These are phyloP conservation scores for Eucalyptus cloeziana DNA, from an alignment of 345 rosid genomes.

Conservation along the genomic window DNA sequence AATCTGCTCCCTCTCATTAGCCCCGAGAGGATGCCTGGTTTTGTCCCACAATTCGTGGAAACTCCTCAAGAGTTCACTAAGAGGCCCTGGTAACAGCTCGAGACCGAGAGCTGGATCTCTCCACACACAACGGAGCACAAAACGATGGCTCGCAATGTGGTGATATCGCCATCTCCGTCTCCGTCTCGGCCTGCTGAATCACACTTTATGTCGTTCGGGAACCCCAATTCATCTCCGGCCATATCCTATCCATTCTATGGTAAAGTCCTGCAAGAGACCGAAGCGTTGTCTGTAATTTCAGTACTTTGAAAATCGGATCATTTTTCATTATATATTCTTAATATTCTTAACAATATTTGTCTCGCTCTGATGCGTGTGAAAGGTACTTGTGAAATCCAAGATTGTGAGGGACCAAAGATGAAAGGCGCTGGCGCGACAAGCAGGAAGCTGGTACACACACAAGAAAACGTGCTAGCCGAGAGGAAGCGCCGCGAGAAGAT, in stretches of 20 bases:
- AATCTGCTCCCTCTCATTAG: neutral
- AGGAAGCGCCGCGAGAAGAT: slow-evolving; percentile 76
- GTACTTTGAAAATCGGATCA: neutral
- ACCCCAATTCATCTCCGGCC: slow-evolving; percentile 5
- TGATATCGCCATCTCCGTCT: neutral
- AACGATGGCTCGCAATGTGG: neutral
- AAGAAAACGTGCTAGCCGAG: slow-evolving; percentile 73
- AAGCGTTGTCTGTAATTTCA: neutral
- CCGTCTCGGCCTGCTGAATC: slow-evolving; percentile 7
- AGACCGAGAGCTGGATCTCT: neutral
- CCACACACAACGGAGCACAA: neutral
- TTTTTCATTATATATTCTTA: neutral
- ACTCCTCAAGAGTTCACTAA: neutral
- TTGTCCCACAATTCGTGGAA: neutral
- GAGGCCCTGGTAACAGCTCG: neutral
- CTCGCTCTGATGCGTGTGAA: neutral
- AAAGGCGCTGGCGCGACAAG: neutral
- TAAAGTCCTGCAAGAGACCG: neutral
- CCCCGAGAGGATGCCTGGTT: neutral
- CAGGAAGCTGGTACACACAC: slow-evolving; percentile 29
- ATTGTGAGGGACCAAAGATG: neutral
- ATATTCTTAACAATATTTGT: neutral
- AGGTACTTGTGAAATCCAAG: neutral
- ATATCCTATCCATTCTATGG: neutral
- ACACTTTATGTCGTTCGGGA: slow-evolving; percentile 29